Percentiles rank a stretch among this genome's conserved stretches.
Conservation (phyloP, 768 basidiomycete species). For the Lyophyllum shimeji region DNA sequence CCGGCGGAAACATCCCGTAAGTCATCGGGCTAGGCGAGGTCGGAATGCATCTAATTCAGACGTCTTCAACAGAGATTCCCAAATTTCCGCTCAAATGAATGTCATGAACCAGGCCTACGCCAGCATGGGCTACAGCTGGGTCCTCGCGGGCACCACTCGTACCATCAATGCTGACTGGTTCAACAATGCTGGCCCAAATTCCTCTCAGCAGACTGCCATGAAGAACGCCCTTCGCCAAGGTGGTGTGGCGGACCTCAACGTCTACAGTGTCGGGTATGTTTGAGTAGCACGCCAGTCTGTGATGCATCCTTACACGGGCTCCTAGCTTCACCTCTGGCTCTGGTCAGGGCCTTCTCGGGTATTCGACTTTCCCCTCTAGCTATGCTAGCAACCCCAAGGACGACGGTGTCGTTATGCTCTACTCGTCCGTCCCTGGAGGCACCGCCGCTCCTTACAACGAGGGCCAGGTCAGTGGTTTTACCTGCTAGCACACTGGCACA, state of each 20-base stretch:
- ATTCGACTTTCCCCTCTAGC: slow-evolving; percentile 50
- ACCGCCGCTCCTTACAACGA: slow-evolving; percentile 40
- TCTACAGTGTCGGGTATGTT: slow-evolving; percentile 50
- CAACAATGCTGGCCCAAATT: slow-evolving; percentile 35
- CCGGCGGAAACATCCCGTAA: slow-evolving; percentile 44
- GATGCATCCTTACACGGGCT: not conserved
- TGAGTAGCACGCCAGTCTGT: not conserved
- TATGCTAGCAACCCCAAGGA: slow-evolving; percentile 39
- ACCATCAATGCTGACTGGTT: slow-evolving; percentile 50
- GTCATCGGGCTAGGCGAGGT: slow-evolving; percentile 8
- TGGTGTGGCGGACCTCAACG: slow-evolving; percentile 38
- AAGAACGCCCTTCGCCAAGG: slow-evolving; percentile 46
- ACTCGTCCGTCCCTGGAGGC: slow-evolving; percentile 44
- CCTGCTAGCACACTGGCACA: too few species aligned
- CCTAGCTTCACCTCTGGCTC: slow-evolving; percentile 36
- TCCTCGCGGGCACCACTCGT: slow-evolving; percentile 38
- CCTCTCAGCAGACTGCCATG: slow-evolving; percentile 43
- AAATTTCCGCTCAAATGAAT: slow-evolving; percentile 34
- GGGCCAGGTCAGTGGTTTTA: slow-evolving; percentile 29
- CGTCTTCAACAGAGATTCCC: slow-evolving; percentile 30
- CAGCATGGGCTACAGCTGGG: slow-evolving; percentile 36
- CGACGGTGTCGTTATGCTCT: slow-evolving; percentile 49
- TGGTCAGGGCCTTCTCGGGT: slow-evolving; percentile 48
- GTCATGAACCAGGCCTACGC: slow-evolving; percentile 44
- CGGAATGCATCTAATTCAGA: slow-evolving; percentile 1